Base-by-base conservation (phyloP, 306 rosid species). In the Dryas octopetala region DNA sequence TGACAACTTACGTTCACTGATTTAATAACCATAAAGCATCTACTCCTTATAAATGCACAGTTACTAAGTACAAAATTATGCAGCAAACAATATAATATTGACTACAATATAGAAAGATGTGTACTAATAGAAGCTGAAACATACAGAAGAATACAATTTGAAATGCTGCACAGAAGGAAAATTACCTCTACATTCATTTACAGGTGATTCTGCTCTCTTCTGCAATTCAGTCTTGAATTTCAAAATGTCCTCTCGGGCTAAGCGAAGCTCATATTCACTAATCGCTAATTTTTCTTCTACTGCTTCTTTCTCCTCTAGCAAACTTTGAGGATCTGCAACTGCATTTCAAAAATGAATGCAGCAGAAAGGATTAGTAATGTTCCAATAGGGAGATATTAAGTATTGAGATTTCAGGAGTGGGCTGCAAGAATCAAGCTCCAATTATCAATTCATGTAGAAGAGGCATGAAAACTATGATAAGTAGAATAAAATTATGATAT, bases 281-380 rank as follows among this genome's bases (percentile, higher is more conserved):
- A 95, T 85, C 41, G 99, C 96, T 83, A 95, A 79, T 86, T 92
- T 95, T 79, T 95, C 97, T 71, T 74, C 88, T 4, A 86, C 73
- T 62, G 92, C 83, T 78, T 95, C 97, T 84, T 92, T 95, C 87
- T 88, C 97, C 80, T 89, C 97, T 55, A 90, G 82, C 78, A 95
- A 88, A 81, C 81, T 87, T 80, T 95, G 97, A 88, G 99, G 97
- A 75, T 95, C 99, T 14, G 92, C 93, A 67, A 92, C 99, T 90
- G 95, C 81, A 79, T 85, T 74, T 50, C 83, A 63, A 81, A 57
- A 83, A 75, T 9, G 58, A 85, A 79, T 70, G 79, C 4, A 58
- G 47, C 60, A 74, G 50, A 38, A 76, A 61, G 60, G 68, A 38
- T 74, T 63, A 78, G 71, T 57, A 4, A 68, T 41, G 9, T 50